phyloP scores from a whole-genome alignment of 257 asterid species.

The Gentiana dahurica region DNA sequence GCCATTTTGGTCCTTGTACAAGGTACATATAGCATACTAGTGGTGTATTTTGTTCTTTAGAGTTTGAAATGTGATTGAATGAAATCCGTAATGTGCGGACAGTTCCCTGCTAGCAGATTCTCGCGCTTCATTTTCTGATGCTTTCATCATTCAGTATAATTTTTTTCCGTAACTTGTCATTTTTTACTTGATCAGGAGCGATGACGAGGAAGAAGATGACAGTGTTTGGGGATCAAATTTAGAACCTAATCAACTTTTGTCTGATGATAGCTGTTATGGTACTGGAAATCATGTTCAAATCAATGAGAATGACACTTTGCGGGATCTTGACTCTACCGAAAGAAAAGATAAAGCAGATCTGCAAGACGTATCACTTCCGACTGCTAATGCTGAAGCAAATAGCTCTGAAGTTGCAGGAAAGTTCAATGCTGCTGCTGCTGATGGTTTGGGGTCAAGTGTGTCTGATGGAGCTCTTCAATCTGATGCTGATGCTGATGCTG shows the following conservation, averaged over 20 bases:
- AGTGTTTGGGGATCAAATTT: conserved; percentile 32
- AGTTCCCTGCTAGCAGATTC: no score
- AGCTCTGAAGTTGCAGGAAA: conserved; percentile 20
- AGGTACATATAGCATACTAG: conserved; percentile 27
- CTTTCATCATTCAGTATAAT: no score
- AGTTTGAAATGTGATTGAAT: no score
- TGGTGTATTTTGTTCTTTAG: not conserved
- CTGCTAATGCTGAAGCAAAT: conserved; percentile 29
- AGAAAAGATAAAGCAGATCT: conserved; percentile 23
- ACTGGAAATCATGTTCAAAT: conserved; percentile 22
- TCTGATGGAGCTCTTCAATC: conserved; percentile 24
- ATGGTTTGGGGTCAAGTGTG: conserved; percentile 18
- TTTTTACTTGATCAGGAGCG: conserved; percentile 43
- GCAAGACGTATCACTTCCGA: conserved; percentile 13
- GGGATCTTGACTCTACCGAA: conserved; percentile 5
- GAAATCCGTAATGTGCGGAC: no score
- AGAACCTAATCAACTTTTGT: conserved; percentile 20
- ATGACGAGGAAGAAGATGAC: conserved; percentile 60
- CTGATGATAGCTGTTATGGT: conserved; percentile 25
- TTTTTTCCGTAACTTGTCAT: not conserved
- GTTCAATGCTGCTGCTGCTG: conserved; percentile 23
- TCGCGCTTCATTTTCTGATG: no score
- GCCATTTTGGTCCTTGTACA: conserved; percentile 48
- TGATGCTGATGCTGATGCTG: conserved; percentile 20
- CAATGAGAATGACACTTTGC: conserved; percentile 27